phyloP scores from a whole-genome alignment of 371 early-diverging fungal genomes.

The Fennellomyces sp. region DNA sequence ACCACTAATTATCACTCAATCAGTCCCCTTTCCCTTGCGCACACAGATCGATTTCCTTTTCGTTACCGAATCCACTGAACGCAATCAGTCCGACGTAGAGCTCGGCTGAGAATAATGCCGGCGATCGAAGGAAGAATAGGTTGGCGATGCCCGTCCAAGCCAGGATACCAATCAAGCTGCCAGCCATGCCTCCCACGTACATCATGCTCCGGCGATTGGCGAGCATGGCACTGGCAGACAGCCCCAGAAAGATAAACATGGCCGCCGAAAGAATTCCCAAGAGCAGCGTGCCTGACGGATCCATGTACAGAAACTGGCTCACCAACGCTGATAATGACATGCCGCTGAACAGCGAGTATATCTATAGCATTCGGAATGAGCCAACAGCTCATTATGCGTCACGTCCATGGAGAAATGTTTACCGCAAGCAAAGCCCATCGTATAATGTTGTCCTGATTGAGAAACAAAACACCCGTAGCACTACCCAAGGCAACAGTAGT shows the following conservation, averaged over 20 bases:
- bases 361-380: conserved; percentile 24
- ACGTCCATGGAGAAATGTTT: background rate
- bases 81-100: conserved; percentile 58
- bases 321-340: conserved; percentile 33
- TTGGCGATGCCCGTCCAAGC: conserved; percentile 49
- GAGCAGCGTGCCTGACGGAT: conserved; percentile 38
- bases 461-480: conserved; percentile 26
- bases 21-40: background rate
- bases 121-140: conserved; percentile 43
- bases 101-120: conserved; percentile 44
- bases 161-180: conserved; percentile 40
- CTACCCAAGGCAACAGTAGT: conserved; percentile 26
- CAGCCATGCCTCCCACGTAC: conserved; percentile 50
- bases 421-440: conserved; percentile 40
- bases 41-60: background rate
- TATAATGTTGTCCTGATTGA: conserved; percentile 17
- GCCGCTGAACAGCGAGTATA: conserved; percentile 45
- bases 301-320: conserved; percentile 26
- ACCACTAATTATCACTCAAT: too few species aligned
- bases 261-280: conserved; percentile 41
- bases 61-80: conserved; percentile 51
- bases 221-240: conserved; percentile 49
- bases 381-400: too few species aligned
- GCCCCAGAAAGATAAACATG: conserved; percentile 53
- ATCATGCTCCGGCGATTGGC: conserved; percentile 46